Conservation (phyloP, 2,329 filamentous ascomycete genomes). For the Albifimbria verrucaria region DNA sequence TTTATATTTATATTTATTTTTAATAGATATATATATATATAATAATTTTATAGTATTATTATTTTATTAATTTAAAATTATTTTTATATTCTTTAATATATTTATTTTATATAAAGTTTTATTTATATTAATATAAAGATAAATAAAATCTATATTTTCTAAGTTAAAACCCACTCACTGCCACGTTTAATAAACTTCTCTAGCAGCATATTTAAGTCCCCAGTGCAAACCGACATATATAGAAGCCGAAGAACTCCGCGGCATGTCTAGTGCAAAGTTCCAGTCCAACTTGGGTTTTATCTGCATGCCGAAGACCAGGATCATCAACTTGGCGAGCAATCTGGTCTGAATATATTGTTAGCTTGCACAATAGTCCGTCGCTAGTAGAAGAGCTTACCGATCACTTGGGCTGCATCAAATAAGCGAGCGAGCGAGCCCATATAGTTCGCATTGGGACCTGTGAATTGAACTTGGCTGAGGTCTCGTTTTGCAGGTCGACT, state of each 20-base stretch:
- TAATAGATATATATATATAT: neutral
- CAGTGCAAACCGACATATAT: conserved; percentile 91
- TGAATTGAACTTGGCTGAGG: conserved; percentile 64
- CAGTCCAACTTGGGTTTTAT: conserved; percentile 90
- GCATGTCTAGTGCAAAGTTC: conserved; percentile 92
- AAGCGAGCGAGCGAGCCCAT: conserved; percentile 86
- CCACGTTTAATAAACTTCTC: conserved; percentile 98
- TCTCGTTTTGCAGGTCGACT: conserved; percentile 71
- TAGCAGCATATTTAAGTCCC: conserved; percentile 79
- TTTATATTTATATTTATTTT: neutral
- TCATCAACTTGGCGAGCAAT: conserved; percentile 95
- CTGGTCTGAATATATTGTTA: conserved; percentile 62
- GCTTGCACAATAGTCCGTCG: neutral
- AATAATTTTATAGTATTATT: neutral
- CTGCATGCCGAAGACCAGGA: conserved; percentile 84
- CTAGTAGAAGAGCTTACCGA: conserved; percentile 63
- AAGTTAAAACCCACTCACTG: conserved; percentile 76
- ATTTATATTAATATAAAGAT: neutral
- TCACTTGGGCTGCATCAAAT: conserved; percentile 87
- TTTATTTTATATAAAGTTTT: neutral
- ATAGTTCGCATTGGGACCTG: conserved; percentile 83
- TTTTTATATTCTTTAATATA: neutral
- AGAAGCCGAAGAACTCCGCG: conserved; percentile 97
- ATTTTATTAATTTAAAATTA: neutral
- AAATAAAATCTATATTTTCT: neutral